A percentile compares a stretch with the other conserved stretches of the same genome.
Evolutionary conservation across 805 yeast species (phyloP).

Genomic region (Komagataella populi): DNA sequence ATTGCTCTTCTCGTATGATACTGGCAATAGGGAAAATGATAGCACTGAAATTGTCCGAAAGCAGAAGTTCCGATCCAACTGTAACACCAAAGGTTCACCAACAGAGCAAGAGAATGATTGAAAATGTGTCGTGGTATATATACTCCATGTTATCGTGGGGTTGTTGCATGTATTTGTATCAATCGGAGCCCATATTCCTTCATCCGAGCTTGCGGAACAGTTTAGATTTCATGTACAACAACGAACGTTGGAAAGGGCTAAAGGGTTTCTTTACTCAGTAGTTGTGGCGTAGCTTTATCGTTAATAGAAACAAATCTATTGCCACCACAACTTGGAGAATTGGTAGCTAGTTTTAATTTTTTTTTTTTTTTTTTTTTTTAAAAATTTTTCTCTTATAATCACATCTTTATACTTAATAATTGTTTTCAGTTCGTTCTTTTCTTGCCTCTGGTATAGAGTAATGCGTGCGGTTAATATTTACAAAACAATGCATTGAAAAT

Average conservation of each 20-base stretch:
- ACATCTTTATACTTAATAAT: not conserved
- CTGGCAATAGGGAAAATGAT: conserved; percentile 45
- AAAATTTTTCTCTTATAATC: not conserved
- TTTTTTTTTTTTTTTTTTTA: not conserved
- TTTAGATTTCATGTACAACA: conserved; percentile 50
- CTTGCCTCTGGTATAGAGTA: not conserved
- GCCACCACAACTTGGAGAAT: not conserved
- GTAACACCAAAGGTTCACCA: not conserved
- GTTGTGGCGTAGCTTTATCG: not conserved
- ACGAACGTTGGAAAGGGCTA: conserved; percentile 2
- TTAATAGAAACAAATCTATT: not conserved
- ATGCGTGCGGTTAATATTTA: not conserved
- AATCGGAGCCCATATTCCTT: conserved; percentile 44
- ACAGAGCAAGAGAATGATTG: conserved; percentile 8
- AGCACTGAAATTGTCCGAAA: conserved; percentile 12
- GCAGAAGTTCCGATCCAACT: conserved; percentile 5
- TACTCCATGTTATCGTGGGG: conserved; percentile 65
- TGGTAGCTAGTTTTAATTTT: not conserved
- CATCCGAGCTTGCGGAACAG: conserved; percentile 54
- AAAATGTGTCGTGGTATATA: conserved; percentile 34
- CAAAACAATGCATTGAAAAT: not conserved
- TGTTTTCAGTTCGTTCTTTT: not conserved
- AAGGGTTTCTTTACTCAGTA: conserved; percentile 1
- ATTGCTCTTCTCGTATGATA: conserved; percentile 56
- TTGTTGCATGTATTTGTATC: conserved; percentile 55